phyloP scores from a whole-genome alignment of 1,139 yeast species.

The Citeromyces hawaiiensis region DNA sequence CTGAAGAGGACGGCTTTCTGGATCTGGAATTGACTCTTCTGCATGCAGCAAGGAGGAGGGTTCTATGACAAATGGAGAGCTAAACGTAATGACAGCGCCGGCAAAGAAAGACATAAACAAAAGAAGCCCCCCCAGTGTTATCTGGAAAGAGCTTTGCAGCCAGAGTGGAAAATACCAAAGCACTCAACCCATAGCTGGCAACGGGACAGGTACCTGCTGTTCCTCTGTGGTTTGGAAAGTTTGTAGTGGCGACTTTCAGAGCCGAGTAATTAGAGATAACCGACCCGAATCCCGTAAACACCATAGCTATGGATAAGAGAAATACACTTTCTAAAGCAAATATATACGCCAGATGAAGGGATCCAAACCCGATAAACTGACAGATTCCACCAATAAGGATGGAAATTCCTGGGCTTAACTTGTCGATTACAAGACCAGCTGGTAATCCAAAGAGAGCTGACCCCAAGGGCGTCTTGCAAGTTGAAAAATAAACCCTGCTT shows the following conservation, averaged over 20 bases:
- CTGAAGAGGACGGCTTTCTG: neutral
- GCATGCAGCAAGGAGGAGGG: neutral
- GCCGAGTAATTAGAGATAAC: conserved; percentile 52
- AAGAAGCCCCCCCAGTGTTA: conserved; percentile 24
- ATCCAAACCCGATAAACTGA: conserved; percentile 25
- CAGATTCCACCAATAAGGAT: conserved; percentile 38
- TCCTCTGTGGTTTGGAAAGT: conserved; percentile 60
- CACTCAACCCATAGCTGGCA: conserved; percentile 38
- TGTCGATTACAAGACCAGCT: conserved; percentile 56
- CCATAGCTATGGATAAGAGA: conserved; percentile 34
- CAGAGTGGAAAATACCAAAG: conserved; percentile 19
- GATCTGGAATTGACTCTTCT: neutral
- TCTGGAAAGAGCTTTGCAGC: conserved; percentile 29
- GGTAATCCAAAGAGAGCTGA: conserved; percentile 56
- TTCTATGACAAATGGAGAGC: conserved; percentile 14
- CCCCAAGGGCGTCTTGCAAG: no score
- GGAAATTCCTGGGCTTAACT: conserved; percentile 38
- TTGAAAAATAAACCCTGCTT: no score
- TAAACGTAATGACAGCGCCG: conserved; percentile 14
- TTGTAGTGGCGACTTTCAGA: conserved; percentile 54
- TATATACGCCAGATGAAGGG: conserved; percentile 21
- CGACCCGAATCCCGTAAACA: conserved; percentile 50
- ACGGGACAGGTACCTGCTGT: conserved; percentile 50
- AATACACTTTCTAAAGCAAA: conserved; percentile 16
- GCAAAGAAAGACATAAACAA: conserved; percentile 16